Conservation (phyloP, 257 asterid genomes). For the Handroanthus guayacan region DNA sequence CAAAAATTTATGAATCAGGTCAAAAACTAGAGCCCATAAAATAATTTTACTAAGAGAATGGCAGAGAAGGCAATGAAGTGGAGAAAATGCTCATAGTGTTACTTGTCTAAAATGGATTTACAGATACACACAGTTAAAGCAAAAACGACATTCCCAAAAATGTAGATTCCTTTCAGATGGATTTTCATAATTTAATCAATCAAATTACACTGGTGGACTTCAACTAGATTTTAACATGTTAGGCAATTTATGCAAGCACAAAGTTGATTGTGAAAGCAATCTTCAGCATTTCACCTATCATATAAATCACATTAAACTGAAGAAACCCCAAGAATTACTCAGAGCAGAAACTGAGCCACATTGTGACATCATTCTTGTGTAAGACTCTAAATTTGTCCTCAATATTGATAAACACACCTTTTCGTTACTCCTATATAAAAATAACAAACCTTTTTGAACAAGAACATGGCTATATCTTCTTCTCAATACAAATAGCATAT, state of each 20-base stretch:
- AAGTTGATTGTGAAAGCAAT: not conserved
- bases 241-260: slow-evolving; percentile 2
- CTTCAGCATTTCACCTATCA: not conserved
- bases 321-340: not conserved
- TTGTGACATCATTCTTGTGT: no score
- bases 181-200: not conserved
- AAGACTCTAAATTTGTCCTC: no score
- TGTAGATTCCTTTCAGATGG: not conserved
- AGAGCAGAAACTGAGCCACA: not conserved
- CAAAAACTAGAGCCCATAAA: not conserved
- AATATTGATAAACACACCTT: no score
- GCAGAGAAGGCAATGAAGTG: not conserved
- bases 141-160: not conserved
- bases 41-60: not conserved
- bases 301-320: no score
- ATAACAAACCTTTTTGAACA: not conserved
- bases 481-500: not conserved
- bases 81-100: not conserved
- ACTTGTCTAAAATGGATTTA: not conserved
- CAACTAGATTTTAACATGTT: not conserved
- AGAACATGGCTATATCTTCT: not conserved
- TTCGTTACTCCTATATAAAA: not conserved
- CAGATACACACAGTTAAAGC: not conserved
- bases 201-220: not conserved
- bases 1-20: slow-evolving; percentile 22